These are phyloP conservation scores for Colletotrichum falcatum DNA, from an alignment of 2,329 filamentous ascomycete species.

Conservation along the genomic window DNA sequence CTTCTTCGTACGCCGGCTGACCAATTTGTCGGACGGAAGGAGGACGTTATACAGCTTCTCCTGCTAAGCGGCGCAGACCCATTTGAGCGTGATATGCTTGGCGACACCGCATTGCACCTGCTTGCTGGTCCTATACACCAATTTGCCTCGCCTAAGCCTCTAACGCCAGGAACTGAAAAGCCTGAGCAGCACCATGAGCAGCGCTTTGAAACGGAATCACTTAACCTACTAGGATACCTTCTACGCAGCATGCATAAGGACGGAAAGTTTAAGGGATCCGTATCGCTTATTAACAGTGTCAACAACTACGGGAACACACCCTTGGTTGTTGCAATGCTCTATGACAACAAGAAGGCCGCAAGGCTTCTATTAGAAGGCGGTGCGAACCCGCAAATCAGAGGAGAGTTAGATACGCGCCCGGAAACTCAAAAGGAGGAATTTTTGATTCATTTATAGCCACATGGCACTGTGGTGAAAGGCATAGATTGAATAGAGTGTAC, in stretches of 20 bases:
- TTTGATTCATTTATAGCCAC: too few relatives aligned
- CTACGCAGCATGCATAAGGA: constrained; percentile 1
- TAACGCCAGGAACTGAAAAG: neutral
- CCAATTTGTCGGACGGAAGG: neutral
- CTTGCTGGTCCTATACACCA: neutral
- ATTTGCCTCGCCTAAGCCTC: too few relatives aligned
- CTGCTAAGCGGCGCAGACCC: neutral
- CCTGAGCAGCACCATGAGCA: constrained; percentile 2
- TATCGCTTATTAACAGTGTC: neutral
- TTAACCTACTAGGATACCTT: constrained; percentile 8
- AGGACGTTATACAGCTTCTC: constrained; percentile 17
- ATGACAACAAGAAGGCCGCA: neutral
- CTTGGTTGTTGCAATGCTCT: constrained; percentile 6
- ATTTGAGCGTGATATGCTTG: constrained; percentile 5
- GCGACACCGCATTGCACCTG: constrained; percentile 12
- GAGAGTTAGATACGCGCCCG: neutral
- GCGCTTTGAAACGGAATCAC: constrained; percentile 1
- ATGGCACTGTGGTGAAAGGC: too few relatives aligned
- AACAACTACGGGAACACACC: constrained; percentile 14
- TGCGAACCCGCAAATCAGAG: neutral
- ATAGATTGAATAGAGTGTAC: too few relatives aligned
- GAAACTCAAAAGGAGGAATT: too few relatives aligned
- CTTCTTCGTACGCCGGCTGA: constrained; percentile 2
- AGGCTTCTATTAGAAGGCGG: constrained; percentile 14
- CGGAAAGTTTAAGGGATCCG: neutral